Evolutionary conservation across 805 yeast species (phyloP).

Genomic region (Sugiyamaella qingdaonensis): DNA sequence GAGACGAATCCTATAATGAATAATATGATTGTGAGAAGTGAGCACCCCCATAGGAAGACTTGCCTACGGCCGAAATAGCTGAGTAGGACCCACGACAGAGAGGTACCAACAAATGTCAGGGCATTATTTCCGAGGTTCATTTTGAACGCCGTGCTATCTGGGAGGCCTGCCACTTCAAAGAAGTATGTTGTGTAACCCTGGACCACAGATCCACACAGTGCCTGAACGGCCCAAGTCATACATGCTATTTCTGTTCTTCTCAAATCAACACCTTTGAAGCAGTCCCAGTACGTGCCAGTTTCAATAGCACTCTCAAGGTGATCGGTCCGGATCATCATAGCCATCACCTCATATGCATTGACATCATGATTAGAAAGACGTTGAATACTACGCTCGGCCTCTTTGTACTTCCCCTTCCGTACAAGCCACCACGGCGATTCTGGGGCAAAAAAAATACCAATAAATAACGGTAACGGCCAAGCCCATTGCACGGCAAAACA

Average conservation of each 20-base stretch:
- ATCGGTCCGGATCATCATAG: slow-evolving; percentile 44
- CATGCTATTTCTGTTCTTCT: slow-evolving; percentile 51
- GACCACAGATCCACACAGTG: slow-evolving; percentile 7
- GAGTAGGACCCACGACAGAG: slow-evolving; percentile 19
- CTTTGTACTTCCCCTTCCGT: slow-evolving; percentile 37
- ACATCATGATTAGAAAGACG: slow-evolving; percentile 46
- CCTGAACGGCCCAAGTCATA: slow-evolving; percentile 44
- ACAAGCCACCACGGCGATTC: slow-evolving; percentile 59
- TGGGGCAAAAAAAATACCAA: slow-evolving; percentile 40
- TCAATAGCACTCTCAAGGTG: slow-evolving; percentile 28
- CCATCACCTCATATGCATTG: slow-evolving; percentile 37
- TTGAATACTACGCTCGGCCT: slow-evolving; percentile 49
- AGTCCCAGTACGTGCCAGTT: slow-evolving; percentile 32
- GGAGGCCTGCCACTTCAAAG: slow-evolving; percentile 24
- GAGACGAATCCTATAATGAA: slow-evolving; percentile 43
- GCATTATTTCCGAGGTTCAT: slow-evolving; percentile 43
- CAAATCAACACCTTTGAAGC: slow-evolving; percentile 44
- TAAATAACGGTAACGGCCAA: slow-evolving; percentile 49
- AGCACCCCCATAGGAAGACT: slow-evolving; percentile 33
- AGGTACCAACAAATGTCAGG: slow-evolving; percentile 44
- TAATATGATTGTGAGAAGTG: slow-evolving; percentile 34
- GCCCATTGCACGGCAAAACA: slow-evolving; percentile 59
- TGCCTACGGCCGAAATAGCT: slow-evolving; percentile 24
- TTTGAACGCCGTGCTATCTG: slow-evolving; percentile 37
- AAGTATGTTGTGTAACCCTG: slow-evolving; percentile 16